A percentile compares a stretch with the other conserved stretches of the same genome.
These are phyloP conservation scores for Chlamydomonas incerta DNA, from an alignment of 139 green algal genomes.

Conservation along the genomic window DNA sequence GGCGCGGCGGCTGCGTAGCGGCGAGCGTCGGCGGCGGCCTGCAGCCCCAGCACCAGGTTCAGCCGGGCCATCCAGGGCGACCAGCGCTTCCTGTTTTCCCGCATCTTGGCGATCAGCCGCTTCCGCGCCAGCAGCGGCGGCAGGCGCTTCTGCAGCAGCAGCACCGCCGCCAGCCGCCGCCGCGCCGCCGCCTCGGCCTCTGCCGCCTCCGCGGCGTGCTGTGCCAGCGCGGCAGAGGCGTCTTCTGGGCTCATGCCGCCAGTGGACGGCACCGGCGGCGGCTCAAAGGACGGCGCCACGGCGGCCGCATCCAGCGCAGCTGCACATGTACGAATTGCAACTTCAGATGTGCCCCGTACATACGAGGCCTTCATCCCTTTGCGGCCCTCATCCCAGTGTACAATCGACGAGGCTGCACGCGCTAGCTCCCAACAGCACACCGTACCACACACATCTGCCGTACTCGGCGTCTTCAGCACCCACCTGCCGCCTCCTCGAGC, in stretches of 20 bases:
- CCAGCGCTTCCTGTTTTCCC: slow-evolving; percentile 42
- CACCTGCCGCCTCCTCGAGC: slow-evolving; percentile 32
- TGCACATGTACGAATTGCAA: neutral
- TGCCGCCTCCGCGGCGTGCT: slow-evolving; percentile 1
- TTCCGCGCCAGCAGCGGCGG: slow-evolving; percentile 55
- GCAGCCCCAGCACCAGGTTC: slow-evolving; percentile 49
- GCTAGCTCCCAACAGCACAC: no score
- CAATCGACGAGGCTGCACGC: no score
- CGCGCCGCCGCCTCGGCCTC: slow-evolving; percentile 12
- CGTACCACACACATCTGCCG: no score
- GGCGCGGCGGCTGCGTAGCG: neutral
- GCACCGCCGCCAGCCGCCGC: slow-evolving; percentile 46
- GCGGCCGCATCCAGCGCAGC: slow-evolving; percentile 3
- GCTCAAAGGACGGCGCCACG: neutral
- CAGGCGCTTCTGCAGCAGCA: slow-evolving; percentile 67
- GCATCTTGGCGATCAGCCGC: slow-evolving; percentile 1
- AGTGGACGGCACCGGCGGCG: slow-evolving; percentile 30
- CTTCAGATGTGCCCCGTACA: no score
- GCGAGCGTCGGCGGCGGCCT: slow-evolving; percentile 19
- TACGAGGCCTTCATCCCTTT: no score
- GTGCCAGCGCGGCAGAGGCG: neutral
- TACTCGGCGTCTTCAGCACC: no score
- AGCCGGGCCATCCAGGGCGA: slow-evolving; percentile 60
- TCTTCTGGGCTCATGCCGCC: slow-evolving; percentile 31
- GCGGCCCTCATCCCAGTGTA: no score